phyloP scores from a whole-genome alignment of 163 green algal genomes.

The Chloromonas sp. region DNA sequence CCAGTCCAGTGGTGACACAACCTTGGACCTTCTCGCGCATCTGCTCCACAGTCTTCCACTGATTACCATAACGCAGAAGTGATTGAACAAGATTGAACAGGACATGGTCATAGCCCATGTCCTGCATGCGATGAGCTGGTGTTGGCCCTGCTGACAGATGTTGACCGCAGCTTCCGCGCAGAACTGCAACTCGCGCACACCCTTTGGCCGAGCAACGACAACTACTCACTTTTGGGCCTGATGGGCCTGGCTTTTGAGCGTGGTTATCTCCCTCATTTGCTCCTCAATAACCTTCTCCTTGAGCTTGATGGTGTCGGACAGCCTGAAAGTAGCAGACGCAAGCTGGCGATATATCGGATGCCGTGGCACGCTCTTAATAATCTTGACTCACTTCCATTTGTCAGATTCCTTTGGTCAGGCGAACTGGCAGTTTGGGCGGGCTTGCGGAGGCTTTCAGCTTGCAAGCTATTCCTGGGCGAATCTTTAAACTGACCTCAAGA shows the following conservation, averaged over 20 bases:
- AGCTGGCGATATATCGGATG: no score
- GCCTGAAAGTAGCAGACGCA: neutral
- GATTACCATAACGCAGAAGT: neutral
- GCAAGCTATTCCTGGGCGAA: no score
- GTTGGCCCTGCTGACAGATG: no score
- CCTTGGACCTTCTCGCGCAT: no score
- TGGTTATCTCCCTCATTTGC: neutral
- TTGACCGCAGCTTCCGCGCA: no score
- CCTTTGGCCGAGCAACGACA: neutral
- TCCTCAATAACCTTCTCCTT: conserved; percentile 4
- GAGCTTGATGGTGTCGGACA: neutral
- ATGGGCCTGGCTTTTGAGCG: neutral
- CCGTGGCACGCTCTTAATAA: neutral
- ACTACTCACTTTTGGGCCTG: neutral
- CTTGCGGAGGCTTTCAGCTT: no score
- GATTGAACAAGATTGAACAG: neutral
- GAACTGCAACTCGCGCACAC: neutral
- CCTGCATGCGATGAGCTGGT: no score
- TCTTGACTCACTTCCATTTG: neutral
- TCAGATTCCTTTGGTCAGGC: neutral
- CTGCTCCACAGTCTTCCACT: no score
- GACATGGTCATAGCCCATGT: no score
- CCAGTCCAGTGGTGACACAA: no score
- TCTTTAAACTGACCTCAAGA: neutral
- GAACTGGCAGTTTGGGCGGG: no score